Evolutionary conservation across 306 rosid genomes (phyloP).

Genomic region (Cercis canadensis): DNA sequence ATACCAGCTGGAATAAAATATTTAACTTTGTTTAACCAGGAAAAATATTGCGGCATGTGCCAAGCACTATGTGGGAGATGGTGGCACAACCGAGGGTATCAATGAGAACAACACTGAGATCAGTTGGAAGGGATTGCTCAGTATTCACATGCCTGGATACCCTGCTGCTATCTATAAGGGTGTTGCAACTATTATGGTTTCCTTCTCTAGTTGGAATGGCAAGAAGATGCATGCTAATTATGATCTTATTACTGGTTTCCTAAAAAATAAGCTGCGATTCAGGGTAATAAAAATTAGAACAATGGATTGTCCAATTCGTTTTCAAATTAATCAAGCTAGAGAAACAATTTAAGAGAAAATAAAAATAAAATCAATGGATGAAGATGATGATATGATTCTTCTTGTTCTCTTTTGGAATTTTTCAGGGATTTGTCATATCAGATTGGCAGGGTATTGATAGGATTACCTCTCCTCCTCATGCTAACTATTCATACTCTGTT

Average conservation of each 20-base stretch:
- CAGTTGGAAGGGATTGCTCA: constrained; percentile 8
- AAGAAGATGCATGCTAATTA: constrained; percentile 5
- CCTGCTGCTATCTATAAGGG: constrained; percentile 22
- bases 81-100: constrained; percentile 28
- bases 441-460: background rate
- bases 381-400: background rate
- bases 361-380: no score
- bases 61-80: constrained; percentile 33
- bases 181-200: background rate
- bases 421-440: background rate
- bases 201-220: constrained; percentile 13
- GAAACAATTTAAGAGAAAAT: no score
- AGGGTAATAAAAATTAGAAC: background rate
- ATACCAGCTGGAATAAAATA: no score
- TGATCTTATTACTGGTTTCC: background rate
- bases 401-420: background rate
- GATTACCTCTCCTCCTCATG: constrained; percentile 6
- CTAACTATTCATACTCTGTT: constrained; percentile 1
- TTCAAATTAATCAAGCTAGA: background rate
- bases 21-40: background rate
- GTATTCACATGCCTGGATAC: constrained; percentile 34
- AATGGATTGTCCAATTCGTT: background rate
- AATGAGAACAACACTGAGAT: constrained; percentile 25
- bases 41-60: constrained; percentile 20
- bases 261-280: background rate